Evolutionary conservation across 2,329 filamentous ascomycete genomes (phyloP).

Genomic region (Neoscytalidium dimidiatum): DNA sequence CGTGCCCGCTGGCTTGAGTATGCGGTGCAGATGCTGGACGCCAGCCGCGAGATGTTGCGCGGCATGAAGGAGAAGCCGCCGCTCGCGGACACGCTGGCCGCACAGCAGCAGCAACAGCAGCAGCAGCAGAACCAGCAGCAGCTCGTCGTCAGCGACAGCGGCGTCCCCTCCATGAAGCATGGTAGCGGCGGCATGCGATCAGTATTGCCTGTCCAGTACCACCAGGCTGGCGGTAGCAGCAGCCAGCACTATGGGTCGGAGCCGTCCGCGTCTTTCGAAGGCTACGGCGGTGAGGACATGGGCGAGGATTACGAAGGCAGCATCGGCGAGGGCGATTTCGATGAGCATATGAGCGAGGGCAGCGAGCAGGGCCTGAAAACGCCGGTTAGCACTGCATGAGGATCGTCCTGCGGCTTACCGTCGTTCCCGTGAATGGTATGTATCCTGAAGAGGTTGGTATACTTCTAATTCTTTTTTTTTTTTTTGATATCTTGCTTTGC

Average conservation of each 20-base stretch:
- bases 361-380: conserved; percentile 14
- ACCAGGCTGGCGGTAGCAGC: background rate
- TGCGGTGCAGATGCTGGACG: conserved; percentile 48
- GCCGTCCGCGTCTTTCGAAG: conserved; percentile 9
- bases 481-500: background rate
- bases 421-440: background rate
- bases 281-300: conserved; percentile 7
- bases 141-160: conserved; percentile 10
- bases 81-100: background rate
- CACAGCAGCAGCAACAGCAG: conserved; percentile 1
- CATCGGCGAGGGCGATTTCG: conserved; percentile 1
- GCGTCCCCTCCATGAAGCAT: conserved; percentile 8
- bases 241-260: conserved; percentile 13
- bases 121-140: conserved; percentile 1
- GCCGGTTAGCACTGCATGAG: conserved; percentile 12
- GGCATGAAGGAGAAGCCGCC: conserved; percentile 47
- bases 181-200: background rate
- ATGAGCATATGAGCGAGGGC: conserved; percentile 6
- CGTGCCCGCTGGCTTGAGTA: conserved; percentile 56
- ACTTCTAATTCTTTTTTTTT: background rate
- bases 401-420: background rate
- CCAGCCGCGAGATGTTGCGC: conserved; percentile 45
- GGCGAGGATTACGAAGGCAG: conserved; percentile 9
- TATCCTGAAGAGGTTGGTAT: background rate
- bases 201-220: background rate